Percentiles rank a stretch among this genome's conserved stretches.
These are phyloP conservation scores for Xylogone sp. DNA, from an alignment of 2,329 filamentous ascomycete genomes.

Conservation along the genomic window DNA sequence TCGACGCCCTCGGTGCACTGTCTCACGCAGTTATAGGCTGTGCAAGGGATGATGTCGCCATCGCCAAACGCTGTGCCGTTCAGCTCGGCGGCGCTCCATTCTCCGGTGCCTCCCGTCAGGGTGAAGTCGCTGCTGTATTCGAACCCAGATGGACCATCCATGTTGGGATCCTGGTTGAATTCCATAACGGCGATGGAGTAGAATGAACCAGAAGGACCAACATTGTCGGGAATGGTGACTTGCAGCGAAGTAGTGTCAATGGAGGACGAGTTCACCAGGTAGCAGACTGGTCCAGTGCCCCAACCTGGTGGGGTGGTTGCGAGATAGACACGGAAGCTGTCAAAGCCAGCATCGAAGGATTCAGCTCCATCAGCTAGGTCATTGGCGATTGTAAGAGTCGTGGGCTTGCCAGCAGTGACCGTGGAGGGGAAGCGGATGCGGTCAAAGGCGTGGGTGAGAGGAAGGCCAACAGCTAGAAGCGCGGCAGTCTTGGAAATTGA, in stretches of 20 bases:
- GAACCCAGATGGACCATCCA: constrained; percentile 8
- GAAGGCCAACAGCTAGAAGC: neutral
- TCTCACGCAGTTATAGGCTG: constrained; percentile 10
- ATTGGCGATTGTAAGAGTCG: constrained; percentile 30
- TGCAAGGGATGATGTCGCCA: constrained; percentile 6
- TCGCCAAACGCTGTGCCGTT: constrained; percentile 4
- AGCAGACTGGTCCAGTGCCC: constrained; percentile 28
- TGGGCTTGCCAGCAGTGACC: constrained; percentile 10
- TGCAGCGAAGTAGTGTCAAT: constrained; percentile 21
- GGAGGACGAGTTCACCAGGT: constrained; percentile 28
- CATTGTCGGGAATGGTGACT: constrained; percentile 26
- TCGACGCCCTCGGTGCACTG: constrained; percentile 4
- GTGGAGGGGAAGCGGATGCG: constrained; percentile 7
- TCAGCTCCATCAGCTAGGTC: constrained; percentile 14
- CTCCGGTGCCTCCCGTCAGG: constrained; percentile 8
- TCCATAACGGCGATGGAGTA: constrained; percentile 24
- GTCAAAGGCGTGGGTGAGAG: constrained; percentile 6
- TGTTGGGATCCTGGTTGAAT: constrained; percentile 3
- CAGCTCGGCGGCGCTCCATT: constrained; percentile 11
- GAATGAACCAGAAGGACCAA: constrained; percentile 26
- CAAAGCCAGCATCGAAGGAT: constrained; percentile 19
- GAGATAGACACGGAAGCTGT: constrained; percentile 29
- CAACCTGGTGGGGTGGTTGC: constrained; percentile 27
- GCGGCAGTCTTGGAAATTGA: neutral
- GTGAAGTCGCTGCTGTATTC: constrained; percentile 11